phyloP scores from a whole-genome alignment of 1,284 basidiomycete species.

The Ustilago crameri region DNA sequence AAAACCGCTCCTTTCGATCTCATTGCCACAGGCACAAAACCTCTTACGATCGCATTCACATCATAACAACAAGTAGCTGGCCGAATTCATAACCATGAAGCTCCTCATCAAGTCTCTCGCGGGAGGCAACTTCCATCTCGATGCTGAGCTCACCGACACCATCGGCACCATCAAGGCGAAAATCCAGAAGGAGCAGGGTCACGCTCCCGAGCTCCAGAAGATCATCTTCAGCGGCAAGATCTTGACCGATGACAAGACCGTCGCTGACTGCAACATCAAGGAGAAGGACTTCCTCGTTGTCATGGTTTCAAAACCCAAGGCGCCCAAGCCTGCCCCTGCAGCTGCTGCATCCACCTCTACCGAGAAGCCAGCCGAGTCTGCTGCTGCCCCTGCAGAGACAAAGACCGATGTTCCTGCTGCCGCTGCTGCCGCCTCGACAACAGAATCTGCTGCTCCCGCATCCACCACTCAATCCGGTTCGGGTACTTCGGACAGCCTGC shows the following conservation, averaged over 20 bases:
- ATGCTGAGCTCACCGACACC: constrained; percentile 63
- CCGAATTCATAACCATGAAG: constrained; percentile 52
- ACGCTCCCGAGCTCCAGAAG: constrained; percentile 82
- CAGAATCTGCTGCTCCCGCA: constrained; percentile 66
- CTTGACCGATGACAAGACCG: constrained; percentile 85
- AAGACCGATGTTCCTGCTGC: constrained; percentile 21
- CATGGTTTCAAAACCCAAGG: constrained; percentile 82
- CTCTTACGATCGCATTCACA: too few species aligned
- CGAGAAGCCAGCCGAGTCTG: constrained; percentile 64
- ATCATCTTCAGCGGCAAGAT: constrained; percentile 98
- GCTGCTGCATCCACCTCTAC: constrained; percentile 31
- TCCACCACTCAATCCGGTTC: constrained; percentile 16
- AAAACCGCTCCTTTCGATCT: too few species aligned
- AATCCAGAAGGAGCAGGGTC: constrained; percentile 82
- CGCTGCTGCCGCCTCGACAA: constrained; percentile 21
- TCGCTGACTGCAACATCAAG: constrained; percentile 90
- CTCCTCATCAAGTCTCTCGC: constrained; percentile 65
- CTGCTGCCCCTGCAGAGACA: constrained; percentile 41
- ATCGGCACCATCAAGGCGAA: constrained; percentile 84
- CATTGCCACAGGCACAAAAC: too few species aligned
- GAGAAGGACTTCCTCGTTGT: constrained; percentile 99
- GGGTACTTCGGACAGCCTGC: constrained; percentile 29
- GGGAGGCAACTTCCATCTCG: constrained; percentile 66
- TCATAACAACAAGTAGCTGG: not conserved
- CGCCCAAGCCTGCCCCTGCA: constrained; percentile 57